Base-by-base conservation (phyloP, 2,329 filamentous ascomycete genomes). In the Ophiognomonia clavigignenti-juglandacearum region DNA sequence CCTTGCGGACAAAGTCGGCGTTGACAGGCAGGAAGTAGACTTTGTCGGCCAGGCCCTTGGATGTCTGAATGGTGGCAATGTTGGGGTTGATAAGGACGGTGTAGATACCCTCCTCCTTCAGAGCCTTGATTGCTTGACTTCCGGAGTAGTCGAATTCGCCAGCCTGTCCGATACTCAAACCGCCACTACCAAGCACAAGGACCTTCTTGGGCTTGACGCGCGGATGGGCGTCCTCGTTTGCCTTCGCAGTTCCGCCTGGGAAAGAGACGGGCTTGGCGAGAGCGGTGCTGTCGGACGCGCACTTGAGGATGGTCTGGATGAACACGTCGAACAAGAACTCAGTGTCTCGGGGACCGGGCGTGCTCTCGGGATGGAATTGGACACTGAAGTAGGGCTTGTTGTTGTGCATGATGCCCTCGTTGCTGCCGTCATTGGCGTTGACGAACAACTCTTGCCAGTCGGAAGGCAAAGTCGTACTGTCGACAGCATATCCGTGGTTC, bases 91-190 rank as follows among this genome's bases (percentile, higher is more conserved):
- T 97, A 54, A 98, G 75, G 54, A 98, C 85, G 3, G 93, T 96
- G 74, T 96, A 97, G 60, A 97, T 96, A 52, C 91, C 92, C 70
- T 97, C 93, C 66, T 97, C 87, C 70, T 97, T 97, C 59, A 98
- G 65, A 31, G 93, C 93, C 74, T 98, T 98, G 75, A 98, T 97
- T 38, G 92, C 93, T 69, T 98, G 93, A 67, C 88, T 95, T 54
- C 93, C 93, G 45, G 93, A 97, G 73, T 98, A 98, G 65, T 98
- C 93, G 57, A 98, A 98, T 67, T 98, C 93, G 67, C 93, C 93
- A 55, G 93, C 93, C 68, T 98, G 93, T 13, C 93, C 93, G 66
- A 98, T 98, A 67, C 88, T 95, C 53, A 98, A 78, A 69, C 93
- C 93, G 69, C 93, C 93, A 68, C 86, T 92, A 52, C 93, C 93